Percentiles rank a stretch among this genome's conserved stretches.
Evolutionary conservation across 1,139 yeast genomes (phyloP).

Genomic region (Candida labiduridarum): DNA sequence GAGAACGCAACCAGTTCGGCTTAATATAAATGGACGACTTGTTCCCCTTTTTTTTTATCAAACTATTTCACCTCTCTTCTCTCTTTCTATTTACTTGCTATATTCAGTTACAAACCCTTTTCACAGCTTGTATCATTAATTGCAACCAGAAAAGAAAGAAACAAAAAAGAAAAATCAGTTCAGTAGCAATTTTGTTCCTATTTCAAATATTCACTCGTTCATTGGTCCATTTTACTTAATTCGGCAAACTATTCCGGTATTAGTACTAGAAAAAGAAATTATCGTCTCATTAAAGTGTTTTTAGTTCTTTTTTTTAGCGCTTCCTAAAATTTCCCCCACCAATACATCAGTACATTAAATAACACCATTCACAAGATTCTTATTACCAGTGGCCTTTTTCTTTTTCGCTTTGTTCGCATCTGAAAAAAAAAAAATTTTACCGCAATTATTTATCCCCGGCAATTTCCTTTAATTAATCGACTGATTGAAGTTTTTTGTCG

Average conservation of each 20-base stretch:
- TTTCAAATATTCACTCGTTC: slow-evolving; percentile 1
- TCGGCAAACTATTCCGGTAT: slow-evolving; percentile 3
- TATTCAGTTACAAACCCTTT: neutral
- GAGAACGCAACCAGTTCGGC: neutral
- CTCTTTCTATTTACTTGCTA: neutral
- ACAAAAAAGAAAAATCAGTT: neutral
- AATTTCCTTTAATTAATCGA: neutral
- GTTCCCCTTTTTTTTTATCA: neutral
- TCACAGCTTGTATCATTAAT: neutral
- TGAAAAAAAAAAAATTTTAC: neutral
- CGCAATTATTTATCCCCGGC: neutral
- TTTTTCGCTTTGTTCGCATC: neutral
- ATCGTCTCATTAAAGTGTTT: neutral
- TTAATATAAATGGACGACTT: neutral
- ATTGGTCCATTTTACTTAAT: slow-evolving; percentile 1
- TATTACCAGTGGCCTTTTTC: neutral
- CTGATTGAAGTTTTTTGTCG: neutral
- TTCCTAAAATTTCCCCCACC: slow-evolving; percentile 1
- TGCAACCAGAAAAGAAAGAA: neutral
- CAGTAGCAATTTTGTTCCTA: neutral
- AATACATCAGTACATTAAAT: neutral
- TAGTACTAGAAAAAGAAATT: neutral
- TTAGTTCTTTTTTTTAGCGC: neutral
- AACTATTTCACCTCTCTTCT: neutral
- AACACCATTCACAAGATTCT: neutral